Evolutionary conservation across 106 monocot genomes (phyloP), one percentile per base, ranked within the genome.

Genomic region (Acanthochlamys bracteata): DNA sequence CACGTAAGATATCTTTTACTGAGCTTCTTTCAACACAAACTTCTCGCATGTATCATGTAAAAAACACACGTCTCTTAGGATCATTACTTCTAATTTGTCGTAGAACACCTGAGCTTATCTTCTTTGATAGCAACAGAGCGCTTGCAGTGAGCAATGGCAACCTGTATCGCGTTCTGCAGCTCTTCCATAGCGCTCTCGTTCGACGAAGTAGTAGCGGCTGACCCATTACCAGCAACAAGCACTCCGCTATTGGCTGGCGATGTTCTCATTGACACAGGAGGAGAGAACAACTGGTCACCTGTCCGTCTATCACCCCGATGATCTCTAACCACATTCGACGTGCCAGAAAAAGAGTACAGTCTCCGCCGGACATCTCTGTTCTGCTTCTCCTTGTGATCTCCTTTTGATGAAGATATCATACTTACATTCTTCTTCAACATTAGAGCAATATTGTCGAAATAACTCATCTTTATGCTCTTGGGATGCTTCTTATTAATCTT

Each of bases 141-240:
- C 77, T 95, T 95, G 42, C 95, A 95, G 59, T 95, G 86, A 0
- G 84, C 86, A 53, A 95, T 90, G 67, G 95, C 95, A 0, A 84
- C 95, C 74, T 90, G 84, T 57, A 95, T 88, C 10, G 86, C 95
- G 56, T 66, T 90, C 45, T 86, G 90, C 22, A 96, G 84, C 82
- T 96, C 95, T 60, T 96, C 95, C 95, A 89, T 93, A 40, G 89
- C 76, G 80, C 93, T 93, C 74, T 89, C 80, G 15, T 83, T 73
- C 10, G 85, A 80, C 13, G 90, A 79, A 0, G 76, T 68, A 12
- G 55, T 4, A 54, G 55, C 25, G 63, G 33, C 41, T n/a, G n/a
- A n/a, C n/a, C n/a, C n/a, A n/a, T n/a, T n/a, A n/a, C n/a, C n/a
- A n/a, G 78, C 62, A 7, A 77, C 59, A 15, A 92, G 83, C 20